Conservation (phyloP, 192 early-diverging fungal genomes). For the Rhizophlyctis rosea region DNA sequence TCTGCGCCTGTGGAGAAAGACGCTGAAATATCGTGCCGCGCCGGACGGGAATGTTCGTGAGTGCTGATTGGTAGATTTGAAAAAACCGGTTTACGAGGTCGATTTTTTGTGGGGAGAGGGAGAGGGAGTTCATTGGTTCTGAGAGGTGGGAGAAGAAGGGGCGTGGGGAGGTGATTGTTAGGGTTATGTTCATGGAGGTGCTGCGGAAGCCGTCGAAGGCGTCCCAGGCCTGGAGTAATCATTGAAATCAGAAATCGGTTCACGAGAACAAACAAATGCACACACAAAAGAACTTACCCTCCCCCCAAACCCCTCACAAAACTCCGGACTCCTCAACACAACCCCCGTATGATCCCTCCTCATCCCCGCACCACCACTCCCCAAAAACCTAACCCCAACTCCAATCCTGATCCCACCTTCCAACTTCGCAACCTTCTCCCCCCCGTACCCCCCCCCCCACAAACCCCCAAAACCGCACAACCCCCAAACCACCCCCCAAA, state of each 20-base stretch:
- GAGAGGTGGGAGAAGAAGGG: conserved; percentile 23
- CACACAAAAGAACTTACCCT: conserved; percentile 17
- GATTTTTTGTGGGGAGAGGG: conserved; percentile 35
- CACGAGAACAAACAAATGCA: conserved; percentile 15
- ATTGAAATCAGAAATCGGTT: background rate
- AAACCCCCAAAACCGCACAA: conserved; percentile 6
- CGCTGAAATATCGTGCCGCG: conserved; percentile 37
- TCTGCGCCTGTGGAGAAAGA: conserved; percentile 14
- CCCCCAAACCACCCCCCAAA: conserved; percentile 42
- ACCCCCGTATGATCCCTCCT: conserved; percentile 40
- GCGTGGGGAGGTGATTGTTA: conserved; percentile 37
- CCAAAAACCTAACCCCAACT: conserved; percentile 37
- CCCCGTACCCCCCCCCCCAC: conserved; percentile 21
- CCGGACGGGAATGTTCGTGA: conserved; percentile 48
- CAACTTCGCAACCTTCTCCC: conserved; percentile 30
- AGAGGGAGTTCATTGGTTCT: conserved; percentile 33
- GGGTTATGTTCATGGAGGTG: conserved; percentile 26
- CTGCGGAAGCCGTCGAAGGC: conserved; percentile 43
- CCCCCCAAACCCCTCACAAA: conserved; percentile 3
- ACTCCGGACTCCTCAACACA: conserved; percentile 37
- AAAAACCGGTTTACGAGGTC: conserved; percentile 30
- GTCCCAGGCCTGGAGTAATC: conserved; percentile 22
- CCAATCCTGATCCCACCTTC: conserved; percentile 42
- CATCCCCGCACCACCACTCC: background rate
- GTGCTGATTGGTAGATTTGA: conserved; percentile 48